A percentile compares a stretch with the other conserved stretches of the same genome.
Evolutionary conservation across 2,329 filamentous ascomycete species (phyloP).

Genomic region (Cytospora piceae): DNA sequence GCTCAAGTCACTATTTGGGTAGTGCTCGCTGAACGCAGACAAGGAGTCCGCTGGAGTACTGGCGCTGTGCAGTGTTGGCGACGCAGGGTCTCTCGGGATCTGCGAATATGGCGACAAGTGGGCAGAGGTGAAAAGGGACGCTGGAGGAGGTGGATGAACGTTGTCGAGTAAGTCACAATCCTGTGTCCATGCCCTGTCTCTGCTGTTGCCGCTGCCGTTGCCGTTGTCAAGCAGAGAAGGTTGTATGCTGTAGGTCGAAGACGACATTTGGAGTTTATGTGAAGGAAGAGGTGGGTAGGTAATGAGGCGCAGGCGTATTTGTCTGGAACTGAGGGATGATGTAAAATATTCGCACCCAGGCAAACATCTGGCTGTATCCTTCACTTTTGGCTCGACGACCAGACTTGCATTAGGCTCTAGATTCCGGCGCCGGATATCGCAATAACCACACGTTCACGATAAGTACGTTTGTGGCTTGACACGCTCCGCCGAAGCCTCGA

Average conservation of each 20-base stretch:
- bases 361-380: conserved; percentile 22
- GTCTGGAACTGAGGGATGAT: conserved; percentile 17
- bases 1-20: conserved; percentile 53
- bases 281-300: conserved; percentile 29
- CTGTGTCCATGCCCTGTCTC: conserved; percentile 24
- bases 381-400: conserved; percentile 18
- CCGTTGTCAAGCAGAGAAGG: conserved; percentile 30
- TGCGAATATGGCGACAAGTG: conserved; percentile 49
- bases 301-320: conserved; percentile 28
- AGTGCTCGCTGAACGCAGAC: conserved; percentile 49
- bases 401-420: conserved; percentile 6
- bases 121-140: conserved; percentile 43
- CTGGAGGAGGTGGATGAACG: conserved; percentile 35
- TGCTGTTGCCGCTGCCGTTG: conserved; percentile 21
- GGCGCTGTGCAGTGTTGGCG: conserved; percentile 43
- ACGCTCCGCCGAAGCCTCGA: conserved; percentile 7
- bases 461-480: conserved; percentile 15
- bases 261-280: conserved; percentile 33
- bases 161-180: conserved; percentile 15
- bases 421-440: background rate
- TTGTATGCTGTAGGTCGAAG: conserved; percentile 27
- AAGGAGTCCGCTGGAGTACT: conserved; percentile 56
- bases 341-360: conserved; percentile 22
- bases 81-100: conserved; percentile 44
- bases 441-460: conserved; percentile 16